phyloP scores from a whole-genome alignment of 495 filamentous ascomycete species.

The Penicillium steckii region DNA sequence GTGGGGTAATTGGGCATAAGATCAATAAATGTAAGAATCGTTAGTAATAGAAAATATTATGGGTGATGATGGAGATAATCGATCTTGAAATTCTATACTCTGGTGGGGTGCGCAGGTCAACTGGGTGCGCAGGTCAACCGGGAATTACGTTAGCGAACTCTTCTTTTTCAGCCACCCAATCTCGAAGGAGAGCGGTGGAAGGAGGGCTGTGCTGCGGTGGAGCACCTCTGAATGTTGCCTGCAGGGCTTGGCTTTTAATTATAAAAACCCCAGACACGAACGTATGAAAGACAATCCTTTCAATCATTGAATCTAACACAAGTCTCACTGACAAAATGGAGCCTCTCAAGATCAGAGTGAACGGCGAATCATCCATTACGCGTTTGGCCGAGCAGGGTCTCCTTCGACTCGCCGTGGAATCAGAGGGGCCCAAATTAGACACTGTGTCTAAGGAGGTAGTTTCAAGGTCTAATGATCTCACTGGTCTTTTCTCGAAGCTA shows the following conservation, averaged over 20 bases:
- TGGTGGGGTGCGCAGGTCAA: too few species aligned
- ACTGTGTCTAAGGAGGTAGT: constrained; percentile 17
- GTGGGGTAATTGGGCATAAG: too few species aligned
- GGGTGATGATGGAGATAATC: too few species aligned
- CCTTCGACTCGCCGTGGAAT: constrained; percentile 12
- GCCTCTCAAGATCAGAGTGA: constrained; percentile 19
- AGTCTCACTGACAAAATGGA: constrained; percentile 4
- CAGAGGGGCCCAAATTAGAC: constrained; percentile 12
- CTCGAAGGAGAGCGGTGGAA: too few species aligned
- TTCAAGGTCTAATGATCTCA: constrained; percentile 9
- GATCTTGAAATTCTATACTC: too few species aligned
- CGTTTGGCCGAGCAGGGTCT: constrained; percentile 16
- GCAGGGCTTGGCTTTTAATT: background rate
- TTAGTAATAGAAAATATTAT: too few species aligned
- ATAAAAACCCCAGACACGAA: background rate
- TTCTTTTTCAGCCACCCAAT: constrained; percentile 23
- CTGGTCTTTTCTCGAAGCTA: constrained; percentile 8
- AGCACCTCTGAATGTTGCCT: background rate
- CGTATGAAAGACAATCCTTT: background rate
- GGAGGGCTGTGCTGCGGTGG: background rate
- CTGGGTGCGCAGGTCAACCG: too few species aligned
- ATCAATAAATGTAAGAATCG: too few species aligned
- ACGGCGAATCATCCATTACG: constrained; percentile 15
- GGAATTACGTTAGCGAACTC: constrained; percentile 30
- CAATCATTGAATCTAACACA: background rate